Base-by-base conservation (phyloP, 2,329 filamentous ascomycete species). In the Aspergillus pseudoviridinutans region DNA sequence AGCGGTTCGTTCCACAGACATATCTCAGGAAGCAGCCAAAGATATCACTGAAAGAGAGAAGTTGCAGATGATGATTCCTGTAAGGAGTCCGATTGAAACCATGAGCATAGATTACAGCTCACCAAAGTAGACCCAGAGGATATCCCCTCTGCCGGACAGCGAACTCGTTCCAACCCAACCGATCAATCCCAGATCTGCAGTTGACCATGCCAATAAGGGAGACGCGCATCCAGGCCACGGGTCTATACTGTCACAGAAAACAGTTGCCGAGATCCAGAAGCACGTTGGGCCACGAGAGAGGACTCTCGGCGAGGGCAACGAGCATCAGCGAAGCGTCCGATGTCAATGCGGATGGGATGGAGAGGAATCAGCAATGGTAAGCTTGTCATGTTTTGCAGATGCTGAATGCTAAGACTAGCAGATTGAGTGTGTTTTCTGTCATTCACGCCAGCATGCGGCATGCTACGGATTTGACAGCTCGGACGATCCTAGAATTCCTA, bases 351-450 rank as follows among this genome's bases (percentile, higher is more conserved):
- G 71, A 12, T 68, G 67, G 62, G 60, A 69, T 24, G 65, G 69
- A 22, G 71, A 76, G 56, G 76, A 79, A 51, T 66, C 59, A 53
- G 68, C 69, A 20, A 79, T 79, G 77, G 79, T 79, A 64, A 62
- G 72, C 55, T 12, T 51, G 24, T 28, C 29, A 42, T 25, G 20
- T 27, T 35, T 22, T 51, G 8, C 6, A 50, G 17, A 51, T 29
- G n/a, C n/a, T 47, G 22, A 2, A 47, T 49, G 52, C 61, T 67
- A 58, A 64, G 9, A 5, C 44, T 42, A 20, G 8, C 44, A 80
- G 78, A 64, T 79, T n/a, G 54, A 72, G 55, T 82, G 79, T 60
- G 57, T 62, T 12, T 79, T 74, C 58, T 82, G 79, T 61, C 61
- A 70, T 41, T 76, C 69, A 9, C 76, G 72, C 64, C 79, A 82